Conservation (phyloP, 306 rosid genomes). For the Quercus cerris region DNA sequence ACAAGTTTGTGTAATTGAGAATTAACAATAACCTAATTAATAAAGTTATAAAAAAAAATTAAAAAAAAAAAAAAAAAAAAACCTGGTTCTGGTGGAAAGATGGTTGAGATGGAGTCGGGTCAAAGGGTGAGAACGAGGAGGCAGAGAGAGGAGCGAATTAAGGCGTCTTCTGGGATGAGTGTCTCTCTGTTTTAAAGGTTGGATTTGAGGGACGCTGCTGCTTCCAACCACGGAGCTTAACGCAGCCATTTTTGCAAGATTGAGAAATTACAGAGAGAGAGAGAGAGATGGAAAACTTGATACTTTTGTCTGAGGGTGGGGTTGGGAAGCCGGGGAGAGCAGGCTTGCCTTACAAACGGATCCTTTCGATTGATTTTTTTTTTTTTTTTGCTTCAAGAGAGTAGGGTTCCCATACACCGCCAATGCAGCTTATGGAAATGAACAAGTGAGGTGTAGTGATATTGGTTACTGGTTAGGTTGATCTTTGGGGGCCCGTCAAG, state of each 20-base stretch:
- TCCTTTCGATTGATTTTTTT: neutral
- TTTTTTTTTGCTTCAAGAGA: no score
- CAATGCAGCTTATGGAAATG: no score
- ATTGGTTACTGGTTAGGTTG: no score
- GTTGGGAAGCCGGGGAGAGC: no score
- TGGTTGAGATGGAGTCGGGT: slow-evolving; percentile 6
- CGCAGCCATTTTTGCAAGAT: slow-evolving; percentile 27
- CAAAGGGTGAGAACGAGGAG: slow-evolving; percentile 13
- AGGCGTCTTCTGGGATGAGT: neutral
- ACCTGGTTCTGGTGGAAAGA: slow-evolving; percentile 11
- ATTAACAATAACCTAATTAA: neutral
- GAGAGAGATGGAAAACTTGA: no score
- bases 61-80: no score
- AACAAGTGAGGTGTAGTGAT: no score
- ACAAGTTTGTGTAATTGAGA: neutral
- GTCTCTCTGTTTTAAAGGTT: slow-evolving; percentile 12
- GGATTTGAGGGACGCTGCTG: slow-evolving; percentile 12
- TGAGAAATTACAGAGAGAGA: neutral
- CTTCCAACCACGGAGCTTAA: slow-evolving; percentile 20
- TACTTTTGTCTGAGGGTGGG: no score
- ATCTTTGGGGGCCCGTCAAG: no score
- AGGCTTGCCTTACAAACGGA: neutral
- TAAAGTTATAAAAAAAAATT: neutral
- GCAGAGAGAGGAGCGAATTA: slow-evolving; percentile 22
- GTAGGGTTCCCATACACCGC: no score